Base-by-base conservation (phyloP, 2,329 filamentous ascomycete species). In the Trichoderma arundinaceum region DNA sequence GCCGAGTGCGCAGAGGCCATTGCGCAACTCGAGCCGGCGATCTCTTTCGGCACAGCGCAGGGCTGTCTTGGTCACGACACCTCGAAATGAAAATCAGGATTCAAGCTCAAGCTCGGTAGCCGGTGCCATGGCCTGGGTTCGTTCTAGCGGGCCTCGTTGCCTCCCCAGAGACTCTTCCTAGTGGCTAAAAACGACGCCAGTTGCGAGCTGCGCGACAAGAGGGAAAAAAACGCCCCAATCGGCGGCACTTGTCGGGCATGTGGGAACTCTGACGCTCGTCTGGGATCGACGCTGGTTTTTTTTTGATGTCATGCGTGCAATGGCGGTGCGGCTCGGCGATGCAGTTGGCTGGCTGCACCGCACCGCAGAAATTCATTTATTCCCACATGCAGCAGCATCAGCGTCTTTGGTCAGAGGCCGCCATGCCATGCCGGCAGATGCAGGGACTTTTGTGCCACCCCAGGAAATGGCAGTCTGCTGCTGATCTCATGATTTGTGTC, bases 241-340 rank as follows among this genome's bases (percentile, higher is more conserved):
- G 44, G 49, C 49, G 63, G 63, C 63, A 62, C 35, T 57, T 41
- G 49, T 66, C 51, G 41, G 63, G 57, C 64, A 66, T 66, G 66
- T 66, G 66, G 68, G 64, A 64, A 61, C 35, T 56, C 35, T 48
- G 12, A 57, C 53, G 17, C 19, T 52, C 38, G 17, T 49, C 57
- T 32, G 32, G 41, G 49, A 62, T 62, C 59, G 59, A 64, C 59
- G 52, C 43, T 43, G 39, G 38, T 39, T 28, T 28, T 28, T 28
- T 28, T 28, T 7, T 38, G 56, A 66, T 69, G 69, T 69, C 70
- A 70, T 71, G 70, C 69, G 70, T 68, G 54, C 62, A 32, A 32
- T 28, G 22, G 22, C 22, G 22, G 22, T 28, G 22, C 22, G 49
- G 53, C 51, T 64, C 22, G 44, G 48, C 38, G 49, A 57, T 58